Evolutionary conservation across 2,329 filamentous ascomycete species (phyloP), one percentile per base, ranked within the genome.

Genomic region (Xylariaceae sp.): DNA sequence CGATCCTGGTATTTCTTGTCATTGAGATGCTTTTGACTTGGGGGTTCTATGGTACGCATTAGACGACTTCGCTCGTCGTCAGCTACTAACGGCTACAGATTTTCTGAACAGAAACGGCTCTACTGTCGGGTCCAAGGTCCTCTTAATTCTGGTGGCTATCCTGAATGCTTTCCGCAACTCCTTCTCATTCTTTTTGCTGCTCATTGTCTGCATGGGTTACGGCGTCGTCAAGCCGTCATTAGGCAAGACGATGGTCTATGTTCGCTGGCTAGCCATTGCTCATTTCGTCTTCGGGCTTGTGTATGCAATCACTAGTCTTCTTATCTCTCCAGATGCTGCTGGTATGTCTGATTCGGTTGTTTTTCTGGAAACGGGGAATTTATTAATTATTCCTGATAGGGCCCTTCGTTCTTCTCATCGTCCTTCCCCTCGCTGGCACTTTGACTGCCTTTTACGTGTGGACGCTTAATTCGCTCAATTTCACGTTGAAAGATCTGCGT

Each of bases 171-270:
- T 86, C 52, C 83, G 94, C 60, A 99, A 97, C 72, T 96, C 92
- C 0, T 97, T 99, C 70, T 96, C 92, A 0, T 99, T 99, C 78
- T 99, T 99, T 78, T 78, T 99, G 47, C 80, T 99, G 8, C 84
- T 99, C 49, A 97, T 99, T 62, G 94, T 99, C 30, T 99, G 94
- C 72, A 99, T 99, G 94, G 94, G 94, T 30, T 99, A 99, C 65
- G 94, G 94, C 63, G 95, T 99, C 21, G 95, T 99, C 61, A 97
- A 97, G 74, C 88, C 87, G 2, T 90, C 87, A 2, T 80, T 99
- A 4, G 94, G 94, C 54, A 88, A 87, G 66, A 92, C 91, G 12
- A 99, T 99, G 94, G 84, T 92, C 61, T 92, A 89, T 65, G 92
- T 96, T 41, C 89, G 94, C 55, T 88, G 88, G 75, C 82, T 99